Percentiles rank a stretch among this genome's conserved stretches.
Evolutionary conservation across 164 flowering plant genomes (phyloP).

Genomic region (Berberis vulgaris): DNA sequence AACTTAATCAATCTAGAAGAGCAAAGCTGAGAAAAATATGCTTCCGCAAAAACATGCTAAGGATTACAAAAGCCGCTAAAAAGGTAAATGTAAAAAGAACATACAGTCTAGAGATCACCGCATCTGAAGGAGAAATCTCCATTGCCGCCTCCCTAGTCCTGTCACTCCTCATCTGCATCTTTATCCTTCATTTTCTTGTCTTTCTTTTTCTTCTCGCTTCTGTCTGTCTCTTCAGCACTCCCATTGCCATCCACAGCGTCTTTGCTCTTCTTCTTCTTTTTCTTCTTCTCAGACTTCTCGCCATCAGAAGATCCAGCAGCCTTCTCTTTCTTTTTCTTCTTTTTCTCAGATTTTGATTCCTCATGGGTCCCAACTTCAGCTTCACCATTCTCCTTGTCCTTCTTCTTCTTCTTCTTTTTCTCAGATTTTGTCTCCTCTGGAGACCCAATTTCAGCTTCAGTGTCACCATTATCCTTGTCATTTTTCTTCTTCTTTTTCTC

Average conservation of each 20-base stretch:
- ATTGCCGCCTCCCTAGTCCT: background rate
- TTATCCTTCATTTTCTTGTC: background rate
- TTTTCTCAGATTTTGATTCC: constrained; percentile 12
- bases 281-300: constrained; percentile 39
- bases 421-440: too few relatives aligned
- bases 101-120: background rate
- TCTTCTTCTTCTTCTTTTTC: constrained; percentile 21
- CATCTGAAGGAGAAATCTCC: background rate
- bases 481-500: constrained; percentile 16
- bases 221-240: background rate
- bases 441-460: too few relatives aligned
- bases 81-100: background rate
- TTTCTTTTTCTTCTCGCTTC: constrained; percentile 1
- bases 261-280: constrained; percentile 21
- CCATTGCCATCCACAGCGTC: background rate
- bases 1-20: background rate
- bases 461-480: too few relatives aligned
- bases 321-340: constrained; percentile 11
- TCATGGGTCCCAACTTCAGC: constrained; percentile 8
- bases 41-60: background rate
- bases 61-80: background rate
- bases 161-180: background rate
- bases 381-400: constrained; percentile 15
- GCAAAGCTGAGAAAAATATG: background rate
- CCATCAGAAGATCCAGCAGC: constrained; percentile 20